Evolutionary conservation across 768 basidiomycete species (phyloP).

Genomic region (Lactifluus rugatus): DNA sequence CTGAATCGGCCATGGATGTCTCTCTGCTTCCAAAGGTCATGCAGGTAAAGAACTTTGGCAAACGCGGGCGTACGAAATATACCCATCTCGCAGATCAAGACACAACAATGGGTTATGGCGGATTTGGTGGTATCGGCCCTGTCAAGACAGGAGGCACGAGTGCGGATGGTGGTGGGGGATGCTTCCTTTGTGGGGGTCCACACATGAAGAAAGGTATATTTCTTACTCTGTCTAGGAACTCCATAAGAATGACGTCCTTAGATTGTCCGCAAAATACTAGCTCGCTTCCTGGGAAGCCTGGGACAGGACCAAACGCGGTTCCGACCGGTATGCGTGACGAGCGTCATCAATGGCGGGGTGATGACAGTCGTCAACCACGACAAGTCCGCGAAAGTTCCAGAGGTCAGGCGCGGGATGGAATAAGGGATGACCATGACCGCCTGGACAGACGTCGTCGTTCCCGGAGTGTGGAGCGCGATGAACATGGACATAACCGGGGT

Average conservation of each 20-base stretch:
- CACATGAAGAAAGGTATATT: slow-evolving; percentile 79
- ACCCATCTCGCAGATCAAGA: slow-evolving; percentile 95
- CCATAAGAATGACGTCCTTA: slow-evolving; percentile 4
- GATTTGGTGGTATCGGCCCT: slow-evolving; percentile 52
- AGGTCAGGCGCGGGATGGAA: not conserved
- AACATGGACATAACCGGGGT: slow-evolving; percentile 12
- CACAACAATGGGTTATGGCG: slow-evolving; percentile 56
- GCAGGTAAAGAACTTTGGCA: slow-evolving; percentile 95
- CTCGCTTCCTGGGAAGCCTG: slow-evolving; percentile 22
- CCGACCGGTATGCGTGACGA: slow-evolving; percentile 21
- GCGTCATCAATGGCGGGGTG: slow-evolving; percentile 21
- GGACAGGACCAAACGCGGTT: slow-evolving; percentile 28
- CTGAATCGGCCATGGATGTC: slow-evolving; percentile 80
- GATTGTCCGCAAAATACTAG: slow-evolving; percentile 31
- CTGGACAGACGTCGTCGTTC: slow-evolving; percentile 1
- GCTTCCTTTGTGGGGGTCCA: slow-evolving; percentile 90
- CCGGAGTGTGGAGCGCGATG: slow-evolving; percentile 15
- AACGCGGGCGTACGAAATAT: slow-evolving; percentile 88
- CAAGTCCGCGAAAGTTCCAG: not conserved
- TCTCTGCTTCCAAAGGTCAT: slow-evolving; percentile 87
- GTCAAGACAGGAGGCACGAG: slow-evolving; percentile 48
- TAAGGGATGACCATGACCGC: not conserved
- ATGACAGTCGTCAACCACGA: slow-evolving; percentile 13
- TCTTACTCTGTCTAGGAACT: not conserved
- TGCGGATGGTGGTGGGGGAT: slow-evolving; percentile 52